Percentiles rank a stretch among this genome's conserved stretches.
phyloP scores from a whole-genome alignment of 345 rosid species.

The Gossypium longicalyx region DNA sequence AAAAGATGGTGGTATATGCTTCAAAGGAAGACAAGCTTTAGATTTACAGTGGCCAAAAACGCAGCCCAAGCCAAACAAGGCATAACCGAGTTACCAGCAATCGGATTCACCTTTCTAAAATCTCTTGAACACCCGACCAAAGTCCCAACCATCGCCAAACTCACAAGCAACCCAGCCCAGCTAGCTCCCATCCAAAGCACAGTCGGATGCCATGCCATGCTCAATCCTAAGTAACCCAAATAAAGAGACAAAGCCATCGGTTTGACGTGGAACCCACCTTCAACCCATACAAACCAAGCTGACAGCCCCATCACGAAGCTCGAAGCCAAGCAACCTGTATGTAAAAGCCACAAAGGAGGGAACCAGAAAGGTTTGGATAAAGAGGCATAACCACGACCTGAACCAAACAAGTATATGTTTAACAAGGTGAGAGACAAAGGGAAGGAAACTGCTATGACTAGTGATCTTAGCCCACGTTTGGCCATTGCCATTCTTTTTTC shows the following conservation, averaged over 20 bases:
- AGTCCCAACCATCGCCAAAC: conserved; percentile 40
- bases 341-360: conserved; percentile 65
- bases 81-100: conserved; percentile 65
- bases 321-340: conserved; percentile 40
- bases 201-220: conserved; percentile 53
- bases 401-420: conserved; percentile 48
- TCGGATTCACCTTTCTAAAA: conserved; percentile 53
- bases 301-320: conserved; percentile 68
- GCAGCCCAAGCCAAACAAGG: conserved; percentile 78
- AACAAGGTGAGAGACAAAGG: conserved; percentile 58
- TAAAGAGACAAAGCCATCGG: conserved; percentile 49
- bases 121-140: conserved; percentile 52
- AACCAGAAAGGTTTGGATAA: conserved; percentile 43
- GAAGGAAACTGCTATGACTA: conserved; percentile 50
- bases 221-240: conserved; percentile 47
- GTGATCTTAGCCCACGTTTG: conserved; percentile 62
- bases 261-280: conserved; percentile 68
- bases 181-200: conserved; percentile 44
- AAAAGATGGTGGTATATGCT: neutral
- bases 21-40: conserved; percentile 46
- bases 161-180: conserved; percentile 42
- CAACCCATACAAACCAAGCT: conserved; percentile 92
- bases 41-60: conserved; percentile 50
- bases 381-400: conserved; percentile 20
- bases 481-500: conserved; percentile 56